Percentiles rank a stretch among this genome's conserved stretches.
phyloP scores from a whole-genome alignment of 257 asterid species.

The Ajuga chamaepitys region DNA sequence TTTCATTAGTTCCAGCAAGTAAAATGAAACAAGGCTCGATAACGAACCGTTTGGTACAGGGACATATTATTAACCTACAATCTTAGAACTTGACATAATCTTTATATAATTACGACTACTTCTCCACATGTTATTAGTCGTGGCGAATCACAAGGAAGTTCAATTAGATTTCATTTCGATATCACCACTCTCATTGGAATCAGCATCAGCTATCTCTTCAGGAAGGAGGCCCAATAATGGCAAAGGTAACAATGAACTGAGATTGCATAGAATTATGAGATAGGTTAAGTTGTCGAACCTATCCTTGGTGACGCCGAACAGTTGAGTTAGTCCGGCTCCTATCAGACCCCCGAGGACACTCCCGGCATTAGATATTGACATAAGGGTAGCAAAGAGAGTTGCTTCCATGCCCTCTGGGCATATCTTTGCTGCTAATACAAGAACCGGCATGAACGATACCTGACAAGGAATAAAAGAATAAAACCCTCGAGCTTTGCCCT shows the following conservation, averaged over 20 bases:
- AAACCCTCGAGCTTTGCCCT: too few relatives aligned
- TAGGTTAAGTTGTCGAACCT: slow-evolving; percentile 58
- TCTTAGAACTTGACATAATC: not conserved
- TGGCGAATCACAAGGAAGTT: slow-evolving; percentile 10
- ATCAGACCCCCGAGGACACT: slow-evolving; percentile 87
- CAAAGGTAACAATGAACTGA: slow-evolving; percentile 82
- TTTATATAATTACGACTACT: slow-evolving; percentile 22
- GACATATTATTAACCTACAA: too few relatives aligned
- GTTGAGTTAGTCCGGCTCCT: slow-evolving; percentile 86
- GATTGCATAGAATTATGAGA: slow-evolving; percentile 86
- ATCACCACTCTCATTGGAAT: slow-evolving; percentile 34
- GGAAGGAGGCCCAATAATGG: slow-evolving; percentile 93
- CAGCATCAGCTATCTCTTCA: slow-evolving; percentile 34
- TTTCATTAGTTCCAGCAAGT: not conserved
- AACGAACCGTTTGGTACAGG: not conserved
- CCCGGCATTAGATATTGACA: slow-evolving; percentile 92
- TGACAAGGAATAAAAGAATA: slow-evolving; percentile 19
- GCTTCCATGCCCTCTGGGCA: slow-evolving; percentile 99
- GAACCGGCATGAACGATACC: slow-evolving; percentile 98
- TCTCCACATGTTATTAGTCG: not conserved
- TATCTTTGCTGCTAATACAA: slow-evolving; percentile 88
- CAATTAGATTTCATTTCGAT: slow-evolving; percentile 75
- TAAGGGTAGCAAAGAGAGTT: slow-evolving; percentile 90
- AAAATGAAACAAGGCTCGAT: not conserved
- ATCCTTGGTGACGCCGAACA: slow-evolving; percentile 85